Percentiles rank a stretch among this genome's conserved stretches.
phyloP scores from a whole-genome alignment of 2,329 filamentous ascomycete genomes.

The Apiospora kogelbergensis region DNA sequence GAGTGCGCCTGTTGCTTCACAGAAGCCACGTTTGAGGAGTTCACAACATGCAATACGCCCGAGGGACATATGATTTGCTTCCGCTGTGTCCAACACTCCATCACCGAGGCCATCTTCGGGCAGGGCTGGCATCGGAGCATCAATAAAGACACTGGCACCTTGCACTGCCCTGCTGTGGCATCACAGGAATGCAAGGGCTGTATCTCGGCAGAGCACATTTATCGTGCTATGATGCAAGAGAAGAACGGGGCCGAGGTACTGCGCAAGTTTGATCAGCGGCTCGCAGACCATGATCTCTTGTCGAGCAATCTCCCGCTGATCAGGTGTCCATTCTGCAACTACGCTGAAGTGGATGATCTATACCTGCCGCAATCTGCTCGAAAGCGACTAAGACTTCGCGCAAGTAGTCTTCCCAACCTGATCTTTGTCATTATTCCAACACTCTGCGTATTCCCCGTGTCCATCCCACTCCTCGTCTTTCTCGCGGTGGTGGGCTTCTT shows the following conservation, averaged over 20 bases:
- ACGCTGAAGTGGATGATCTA: constrained; percentile 82
- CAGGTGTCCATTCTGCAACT: constrained; percentile 86
- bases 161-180: constrained; percentile 80
- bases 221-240: constrained; percentile 69
- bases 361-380: constrained; percentile 58
- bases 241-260: constrained; percentile 71
- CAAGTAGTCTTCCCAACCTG: constrained; percentile 48
- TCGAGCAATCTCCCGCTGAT: constrained; percentile 74
- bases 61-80: constrained; percentile 76
- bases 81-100: constrained; percentile 76
- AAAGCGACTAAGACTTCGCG: constrained; percentile 56
- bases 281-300: constrained; percentile 73
- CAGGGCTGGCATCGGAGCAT: constrained; percentile 88
- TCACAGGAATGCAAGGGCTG: constrained; percentile 71
- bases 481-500: constrained; percentile 42
- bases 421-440: background rate
- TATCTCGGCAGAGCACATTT: constrained; percentile 68
- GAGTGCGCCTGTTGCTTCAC: constrained; percentile 82
- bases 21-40: constrained; percentile 69
- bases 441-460: constrained; percentile 25
- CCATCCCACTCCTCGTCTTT: constrained; percentile 46
- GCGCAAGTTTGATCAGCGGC: constrained; percentile 73
- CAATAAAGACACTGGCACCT: constrained; percentile 67
- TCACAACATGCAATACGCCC: constrained; percentile 67
- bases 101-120: constrained; percentile 87